Evolutionary conservation across 805 yeast species (phyloP).

Genomic region (Spathaspora arborariae): DNA sequence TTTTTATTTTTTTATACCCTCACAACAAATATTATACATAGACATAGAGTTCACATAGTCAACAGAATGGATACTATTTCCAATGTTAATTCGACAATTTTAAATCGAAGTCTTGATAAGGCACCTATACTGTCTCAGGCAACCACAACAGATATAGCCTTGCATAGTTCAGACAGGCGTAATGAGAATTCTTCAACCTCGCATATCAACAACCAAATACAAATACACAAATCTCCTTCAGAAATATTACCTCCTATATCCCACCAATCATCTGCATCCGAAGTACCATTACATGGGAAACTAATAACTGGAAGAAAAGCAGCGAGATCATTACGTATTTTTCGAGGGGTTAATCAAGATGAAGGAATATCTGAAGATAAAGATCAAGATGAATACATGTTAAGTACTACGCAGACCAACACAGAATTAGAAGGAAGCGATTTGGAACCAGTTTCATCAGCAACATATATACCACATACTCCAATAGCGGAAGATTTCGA

Average conservation of each 20-base stretch:
- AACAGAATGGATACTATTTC: neutral
- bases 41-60: neutral
- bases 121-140: neutral
- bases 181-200: neutral
- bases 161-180: neutral
- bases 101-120: neutral
- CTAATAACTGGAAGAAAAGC: conserved; percentile 49
- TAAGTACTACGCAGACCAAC: neutral
- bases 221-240: neutral
- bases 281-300: conserved; percentile 1
- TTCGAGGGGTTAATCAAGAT: conserved; percentile 29
- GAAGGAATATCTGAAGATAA: neutral
- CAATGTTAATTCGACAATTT: neutral
- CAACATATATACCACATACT: conserved; percentile 68
- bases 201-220: neutral
- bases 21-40: neutral
- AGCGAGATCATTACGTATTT: conserved; percentile 52
- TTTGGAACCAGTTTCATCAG: conserved; percentile 63
- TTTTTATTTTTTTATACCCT: neutral
- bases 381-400: neutral
- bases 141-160: neutral
- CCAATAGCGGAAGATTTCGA: conserved; percentile 20
- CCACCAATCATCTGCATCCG: conserved; percentile 3
- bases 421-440: conserved; percentile 10
- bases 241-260: neutral